Percentiles rank a stretch among this genome's conserved stretches.
Conservation (phyloP, 192 early-diverging fungal genomes). For the Umbelopsis sp. region DNA sequence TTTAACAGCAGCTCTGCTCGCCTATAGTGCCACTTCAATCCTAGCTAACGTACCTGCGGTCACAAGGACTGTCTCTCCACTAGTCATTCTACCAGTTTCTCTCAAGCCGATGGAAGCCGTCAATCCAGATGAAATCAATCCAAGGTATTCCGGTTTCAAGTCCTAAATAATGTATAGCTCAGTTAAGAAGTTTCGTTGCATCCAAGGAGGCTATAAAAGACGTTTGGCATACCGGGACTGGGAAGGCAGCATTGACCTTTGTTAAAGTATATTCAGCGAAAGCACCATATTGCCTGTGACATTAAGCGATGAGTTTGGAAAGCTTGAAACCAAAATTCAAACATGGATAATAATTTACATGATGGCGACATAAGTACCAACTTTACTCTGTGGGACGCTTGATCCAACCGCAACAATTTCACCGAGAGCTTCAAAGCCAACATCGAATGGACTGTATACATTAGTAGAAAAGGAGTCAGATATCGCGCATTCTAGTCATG, state of each 20-base stretch:
- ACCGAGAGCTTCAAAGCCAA: conserved; percentile 60
- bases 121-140: conserved; percentile 52
- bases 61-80: conserved; percentile 55
- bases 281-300: conserved; percentile 48
- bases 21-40: too few relatives aligned
- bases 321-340: neutral
- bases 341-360: neutral
- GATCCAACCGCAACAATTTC: conserved; percentile 51
- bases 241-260: conserved; percentile 24
- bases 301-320: neutral
- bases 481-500: too few relatives aligned
- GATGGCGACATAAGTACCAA: conserved; percentile 37
- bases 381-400: conserved; percentile 24
- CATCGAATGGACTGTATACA: conserved; percentile 53
- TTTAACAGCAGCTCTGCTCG: too few relatives aligned
- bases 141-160: conserved; percentile 38
- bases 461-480: neutral
- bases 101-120: conserved; percentile 58
- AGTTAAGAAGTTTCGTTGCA: neutral
- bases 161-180: neutral
- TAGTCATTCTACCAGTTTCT: conserved; percentile 44
- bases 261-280: conserved; percentile 54
- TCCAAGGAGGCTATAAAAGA: neutral
- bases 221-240: conserved; percentile 33
- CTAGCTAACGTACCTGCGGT: conserved; percentile 42